A percentile compares a stretch with the other conserved stretches of the same genome.
phyloP scores from a whole-genome alignment of 2,329 filamentous ascomycete genomes.

The Monosporascus sp. region DNA sequence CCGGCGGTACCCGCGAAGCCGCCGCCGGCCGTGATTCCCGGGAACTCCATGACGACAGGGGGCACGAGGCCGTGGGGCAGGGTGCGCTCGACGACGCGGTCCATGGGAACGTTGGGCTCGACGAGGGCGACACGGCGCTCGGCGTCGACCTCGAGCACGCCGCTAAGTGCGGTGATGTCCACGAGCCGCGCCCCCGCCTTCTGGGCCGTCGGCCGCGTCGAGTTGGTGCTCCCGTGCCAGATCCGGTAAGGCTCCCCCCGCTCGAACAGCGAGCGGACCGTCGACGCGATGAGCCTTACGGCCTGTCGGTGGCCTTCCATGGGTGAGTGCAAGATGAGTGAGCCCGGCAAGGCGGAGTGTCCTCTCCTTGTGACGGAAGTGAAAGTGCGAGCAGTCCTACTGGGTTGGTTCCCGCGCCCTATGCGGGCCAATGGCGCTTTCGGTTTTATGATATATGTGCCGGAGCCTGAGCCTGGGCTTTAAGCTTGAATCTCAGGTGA shows the following conservation, averaged over 20 bases:
- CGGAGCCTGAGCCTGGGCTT: too few species aligned
- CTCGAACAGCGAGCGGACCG: constrained; percentile 44
- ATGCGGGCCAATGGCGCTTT: too few species aligned
- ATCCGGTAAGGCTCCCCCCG: constrained; percentile 61
- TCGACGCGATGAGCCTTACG: constrained; percentile 41
- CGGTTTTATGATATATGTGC: too few species aligned
- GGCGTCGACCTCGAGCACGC: constrained; percentile 60
- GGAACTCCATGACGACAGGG: constrained; percentile 72
- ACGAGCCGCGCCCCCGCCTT: constrained; percentile 39
- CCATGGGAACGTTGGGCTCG: constrained; percentile 74
- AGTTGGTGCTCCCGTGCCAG: constrained; percentile 73
- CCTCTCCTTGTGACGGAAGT: not conserved
- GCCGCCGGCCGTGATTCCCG: constrained; percentile 68
- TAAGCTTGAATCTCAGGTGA: too few species aligned
- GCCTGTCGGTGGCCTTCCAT: constrained; percentile 49
- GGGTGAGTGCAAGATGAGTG: not conserved
- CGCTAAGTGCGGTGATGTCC: constrained; percentile 59
- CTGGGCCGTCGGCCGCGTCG: constrained; percentile 52
- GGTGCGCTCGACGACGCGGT: constrained; percentile 61
- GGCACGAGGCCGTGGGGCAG: constrained; percentile 62
- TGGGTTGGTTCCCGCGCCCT: too few species aligned
- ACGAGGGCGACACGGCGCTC: constrained; percentile 55
- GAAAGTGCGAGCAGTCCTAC: not conserved
- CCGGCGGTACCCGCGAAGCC: constrained; percentile 67
- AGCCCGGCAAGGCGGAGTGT: not conserved